Conservation (phyloP, 1,284 basidiomycete species). For the Rhodotorula mucilaginosa region DNA sequence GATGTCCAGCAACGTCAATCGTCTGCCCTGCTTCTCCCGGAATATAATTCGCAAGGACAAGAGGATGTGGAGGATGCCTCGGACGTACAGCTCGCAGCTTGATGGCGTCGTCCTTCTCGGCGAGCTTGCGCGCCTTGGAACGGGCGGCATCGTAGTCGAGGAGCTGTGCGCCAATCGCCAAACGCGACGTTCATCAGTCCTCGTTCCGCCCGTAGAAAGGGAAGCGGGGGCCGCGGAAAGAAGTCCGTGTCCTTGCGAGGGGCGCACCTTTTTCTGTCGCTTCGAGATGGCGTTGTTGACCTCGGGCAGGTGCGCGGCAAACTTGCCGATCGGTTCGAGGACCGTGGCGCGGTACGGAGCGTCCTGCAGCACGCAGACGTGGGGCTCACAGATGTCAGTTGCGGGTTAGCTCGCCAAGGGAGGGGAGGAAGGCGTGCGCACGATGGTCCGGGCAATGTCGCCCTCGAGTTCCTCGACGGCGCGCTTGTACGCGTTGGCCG, state of each 20-base stretch:
- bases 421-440: neutral
- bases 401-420: too few species aligned
- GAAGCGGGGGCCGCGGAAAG: neutral
- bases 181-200: neutral
- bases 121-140: constrained; percentile 79
- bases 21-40: too few species aligned
- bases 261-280: constrained; percentile 85
- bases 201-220: too few species aligned
- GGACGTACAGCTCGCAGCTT: constrained; percentile 74
- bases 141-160: constrained; percentile 93
- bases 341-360: constrained; percentile 90
- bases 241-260: neutral
- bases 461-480: constrained; percentile 90
- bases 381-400: neutral
- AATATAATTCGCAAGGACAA: too few species aligned
- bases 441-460: constrained; percentile 27
- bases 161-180: constrained; percentile 58
- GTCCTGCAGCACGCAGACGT: constrained; percentile 60
- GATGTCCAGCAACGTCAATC: neutral
- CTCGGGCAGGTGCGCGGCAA: constrained; percentile 90
- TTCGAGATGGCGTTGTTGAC: constrained; percentile 93
- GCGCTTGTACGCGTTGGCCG: constrained; percentile 91
- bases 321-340: constrained; percentile 91
- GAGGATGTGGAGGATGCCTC: too few species aligned
- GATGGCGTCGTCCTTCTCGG: constrained; percentile 91